A percentile compares a stretch with the other conserved stretches of the same genome.
Evolutionary conservation across 1,284 basidiomycete genomes (phyloP).

Genomic region (Fomitiporia mediterranea): DNA sequence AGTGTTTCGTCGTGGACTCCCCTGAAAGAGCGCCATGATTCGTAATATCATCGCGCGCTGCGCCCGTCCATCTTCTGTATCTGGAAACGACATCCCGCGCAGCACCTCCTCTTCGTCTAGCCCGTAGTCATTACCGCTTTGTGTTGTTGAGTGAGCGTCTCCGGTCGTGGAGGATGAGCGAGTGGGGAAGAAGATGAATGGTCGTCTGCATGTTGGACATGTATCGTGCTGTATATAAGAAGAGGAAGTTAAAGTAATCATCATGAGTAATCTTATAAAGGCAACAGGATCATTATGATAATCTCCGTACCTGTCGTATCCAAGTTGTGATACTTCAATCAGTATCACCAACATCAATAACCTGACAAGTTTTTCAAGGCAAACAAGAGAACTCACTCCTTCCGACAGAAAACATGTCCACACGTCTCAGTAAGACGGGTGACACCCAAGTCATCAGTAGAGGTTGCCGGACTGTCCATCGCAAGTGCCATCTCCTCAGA

Average conservation of each 20-base stretch:
- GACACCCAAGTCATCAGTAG: slow-evolving; percentile 61
- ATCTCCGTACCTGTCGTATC: slow-evolving; percentile 47
- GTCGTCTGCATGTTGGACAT: slow-evolving; percentile 57
- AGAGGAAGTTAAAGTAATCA: not conserved
- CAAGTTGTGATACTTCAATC: slow-evolving; percentile 54
- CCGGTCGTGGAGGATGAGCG: not conserved
- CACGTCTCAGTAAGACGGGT: slow-evolving; percentile 57
- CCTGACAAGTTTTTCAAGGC: slow-evolving; percentile 6
- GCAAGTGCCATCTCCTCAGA: slow-evolving; percentile 66
- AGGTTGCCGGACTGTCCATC: slow-evolving; percentile 71
- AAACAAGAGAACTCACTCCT: slow-evolving; percentile 61
- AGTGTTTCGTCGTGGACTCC: not conserved
- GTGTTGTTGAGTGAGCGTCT: not conserved
- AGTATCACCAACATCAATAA: slow-evolving; percentile 4
- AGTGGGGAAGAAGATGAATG: slow-evolving; percentile 30
- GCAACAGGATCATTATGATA: no score
- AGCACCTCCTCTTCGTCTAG: not conserved
- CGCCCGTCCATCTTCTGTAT: not conserved
- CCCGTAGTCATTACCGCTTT: not conserved
- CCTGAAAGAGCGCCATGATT: not conserved
- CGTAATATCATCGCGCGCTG: not conserved
- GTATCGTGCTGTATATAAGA: slow-evolving; percentile 44
- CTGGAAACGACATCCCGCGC: not conserved
- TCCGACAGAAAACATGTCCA: slow-evolving; percentile 69
- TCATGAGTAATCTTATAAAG: no score